Base-by-base conservation (phyloP, 83 land plant genomes). In the Thuja plicata region DNA sequence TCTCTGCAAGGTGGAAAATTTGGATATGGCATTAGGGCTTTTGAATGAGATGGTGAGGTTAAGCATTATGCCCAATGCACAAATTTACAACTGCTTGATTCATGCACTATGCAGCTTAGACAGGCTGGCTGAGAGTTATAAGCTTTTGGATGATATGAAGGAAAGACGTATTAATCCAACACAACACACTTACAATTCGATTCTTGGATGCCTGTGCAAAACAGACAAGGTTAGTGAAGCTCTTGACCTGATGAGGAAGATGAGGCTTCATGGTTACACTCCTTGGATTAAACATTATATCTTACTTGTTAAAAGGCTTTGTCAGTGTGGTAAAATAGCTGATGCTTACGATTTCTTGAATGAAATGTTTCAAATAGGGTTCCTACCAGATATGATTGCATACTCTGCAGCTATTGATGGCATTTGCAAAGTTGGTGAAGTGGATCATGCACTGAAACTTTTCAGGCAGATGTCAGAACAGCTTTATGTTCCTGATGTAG, bases 241-340 rank as follows among this genome's bases (percentile, higher is more conserved):
- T 9, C 74, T 94, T 88, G 89, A 89, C 34, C 30, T 94, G 84
- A 85, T 94, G 34, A 92, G 86, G 86, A 88, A 92, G 78, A 94
- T 94, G 96, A 92, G 92, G 57, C 45, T 40, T 38, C 76, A 91
- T 54, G 93, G 96, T 8, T 86, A 89, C 84, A 86, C 84, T 30
- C 96, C 96, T 57, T 94, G 96, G 96, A 90, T 92, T 87, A 94
- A 94, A 71, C 87, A 94, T 82, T 87, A 70, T 71, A 89, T 91
- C 84, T 37, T 89, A 66, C 88, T 94, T 86, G 92, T 93, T 15
- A 89, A 91, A 86, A 77, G 78, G 38, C 88, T 94, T 21, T 94
- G 94, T 48, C 43, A 55, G 57, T 19, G 74, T 37, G 90, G 90
- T 41, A 89, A 83, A 88, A 92, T 83, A 12, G 54, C 45, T 5